Conservation (phyloP, 257 asterid species). For the Henckelia pumila region DNA sequence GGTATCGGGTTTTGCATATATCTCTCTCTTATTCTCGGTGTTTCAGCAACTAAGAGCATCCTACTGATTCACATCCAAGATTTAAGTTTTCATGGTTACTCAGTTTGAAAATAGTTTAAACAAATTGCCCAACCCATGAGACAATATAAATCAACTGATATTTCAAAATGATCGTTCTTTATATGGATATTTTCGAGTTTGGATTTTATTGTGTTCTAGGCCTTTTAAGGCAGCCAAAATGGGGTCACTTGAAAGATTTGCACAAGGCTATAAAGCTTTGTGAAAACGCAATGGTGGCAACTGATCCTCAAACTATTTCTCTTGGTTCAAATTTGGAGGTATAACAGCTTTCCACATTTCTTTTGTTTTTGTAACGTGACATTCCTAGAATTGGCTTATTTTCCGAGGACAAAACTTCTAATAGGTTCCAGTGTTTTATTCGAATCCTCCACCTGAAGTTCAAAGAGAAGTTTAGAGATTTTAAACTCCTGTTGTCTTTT, state of each 20-base stretch:
- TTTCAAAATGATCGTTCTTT: background rate
- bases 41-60: background rate
- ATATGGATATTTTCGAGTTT: background rate
- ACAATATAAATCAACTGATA: background rate
- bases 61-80: no score
- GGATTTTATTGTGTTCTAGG: conserved; percentile 15
- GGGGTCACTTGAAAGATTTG: conserved; percentile 16
- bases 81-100: no score
- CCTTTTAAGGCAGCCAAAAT: conserved; percentile 14
- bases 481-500: background rate
- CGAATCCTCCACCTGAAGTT: background rate
- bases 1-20: conserved; percentile 43
- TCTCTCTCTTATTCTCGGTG: background rate
- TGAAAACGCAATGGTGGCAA: conserved; percentile 47
- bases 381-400: background rate
- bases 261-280: conserved; percentile 7
- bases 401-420: background rate
- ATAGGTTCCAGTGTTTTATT: background rate
- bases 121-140: background rate
- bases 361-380: no score
- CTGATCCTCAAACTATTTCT: conserved; percentile 46
- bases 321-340: conserved; percentile 47
- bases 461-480: background rate
- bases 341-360: background rate
- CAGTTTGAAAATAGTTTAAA: no score